phyloP scores from a whole-genome alignment of 495 filamentous ascomycete species.

The Penicillium argentinense region DNA sequence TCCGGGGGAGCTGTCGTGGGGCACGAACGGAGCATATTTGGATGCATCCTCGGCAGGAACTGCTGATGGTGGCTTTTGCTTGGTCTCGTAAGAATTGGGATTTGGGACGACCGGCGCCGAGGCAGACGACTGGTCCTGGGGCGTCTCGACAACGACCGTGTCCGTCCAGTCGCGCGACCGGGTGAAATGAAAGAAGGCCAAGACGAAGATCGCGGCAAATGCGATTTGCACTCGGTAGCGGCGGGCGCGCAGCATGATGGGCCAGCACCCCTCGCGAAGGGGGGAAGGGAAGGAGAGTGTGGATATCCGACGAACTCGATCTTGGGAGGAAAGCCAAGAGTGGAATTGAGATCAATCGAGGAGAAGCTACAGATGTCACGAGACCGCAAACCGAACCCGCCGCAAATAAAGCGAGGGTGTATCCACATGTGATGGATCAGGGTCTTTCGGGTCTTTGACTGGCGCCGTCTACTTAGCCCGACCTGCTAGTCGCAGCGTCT shows the following conservation, averaged over 20 bases:
- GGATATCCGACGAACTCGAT: no score
- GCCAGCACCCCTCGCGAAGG: slow-evolving; percentile 7
- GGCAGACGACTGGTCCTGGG: slow-evolving; percentile 2
- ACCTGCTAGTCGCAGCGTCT: no score
- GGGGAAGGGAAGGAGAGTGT: neutral
- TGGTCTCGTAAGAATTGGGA: neutral
- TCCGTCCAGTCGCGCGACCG: slow-evolving; percentile 36
- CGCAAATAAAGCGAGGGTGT: slow-evolving; percentile 10
- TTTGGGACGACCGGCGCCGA: slow-evolving; percentile 3
- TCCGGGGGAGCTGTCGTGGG: slow-evolving; percentile 11
- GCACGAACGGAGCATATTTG: slow-evolving; percentile 11
- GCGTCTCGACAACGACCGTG: slow-evolving; percentile 13
- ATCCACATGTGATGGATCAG: slow-evolving; percentile 20
- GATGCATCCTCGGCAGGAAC: slow-evolving; percentile 7
- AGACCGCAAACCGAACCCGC: slow-evolving; percentile 8
- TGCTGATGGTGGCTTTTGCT: slow-evolving; percentile 2
- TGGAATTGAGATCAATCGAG: slow-evolving; percentile 1
- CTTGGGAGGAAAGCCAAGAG: no score
- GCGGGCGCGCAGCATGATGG: slow-evolving; percentile 70
- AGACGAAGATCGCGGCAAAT: slow-evolving; percentile 63
- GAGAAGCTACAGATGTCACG: slow-evolving; percentile 14
- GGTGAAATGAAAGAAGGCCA: slow-evolving; percentile 65
- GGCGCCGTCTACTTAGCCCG: no score
- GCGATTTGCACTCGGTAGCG: slow-evolving; percentile 74
- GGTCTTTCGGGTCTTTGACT: no score